Percentiles rank a stretch among this genome's conserved stretches.
These are phyloP conservation scores for Coemansia sp. DNA, from an alignment of 192 early-diverging fungal genomes.

Conservation along the genomic window DNA sequence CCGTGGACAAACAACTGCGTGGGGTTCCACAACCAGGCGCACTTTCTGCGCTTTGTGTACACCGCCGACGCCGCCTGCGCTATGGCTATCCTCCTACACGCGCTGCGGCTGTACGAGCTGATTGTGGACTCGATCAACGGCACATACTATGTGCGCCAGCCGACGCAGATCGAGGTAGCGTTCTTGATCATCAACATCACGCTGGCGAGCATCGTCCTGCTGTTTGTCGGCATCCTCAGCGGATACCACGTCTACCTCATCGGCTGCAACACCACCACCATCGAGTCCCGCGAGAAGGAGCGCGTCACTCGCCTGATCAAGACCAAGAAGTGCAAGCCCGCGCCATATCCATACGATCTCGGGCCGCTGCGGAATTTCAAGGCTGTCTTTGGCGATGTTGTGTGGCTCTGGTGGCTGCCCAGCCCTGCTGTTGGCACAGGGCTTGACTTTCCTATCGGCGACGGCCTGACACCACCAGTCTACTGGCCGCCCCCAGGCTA, in stretches of 20 bases:
- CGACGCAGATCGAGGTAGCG: constrained; percentile 63
- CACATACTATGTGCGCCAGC: constrained; percentile 60
- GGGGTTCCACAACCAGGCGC: constrained; percentile 73
- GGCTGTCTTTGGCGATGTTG: constrained; percentile 68
- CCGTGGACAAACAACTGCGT: constrained; percentile 90
- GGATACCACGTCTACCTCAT: constrained; percentile 54
- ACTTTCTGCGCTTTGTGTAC: constrained; percentile 69
- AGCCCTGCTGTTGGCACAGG: constrained; percentile 63
- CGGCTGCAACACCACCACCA: constrained; percentile 51
- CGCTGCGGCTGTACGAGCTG: constrained; percentile 71
- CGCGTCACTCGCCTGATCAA: constrained; percentile 47
- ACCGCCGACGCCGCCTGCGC: constrained; percentile 68
- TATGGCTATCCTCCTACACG: constrained; percentile 71
- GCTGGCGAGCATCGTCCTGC: constrained; percentile 48
- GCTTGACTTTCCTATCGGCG: constrained; percentile 60
- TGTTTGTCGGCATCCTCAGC: constrained; percentile 49
- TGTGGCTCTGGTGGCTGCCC: constrained; percentile 79
- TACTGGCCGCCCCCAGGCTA: constrained; percentile 80
- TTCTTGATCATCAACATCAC: constrained; percentile 76
- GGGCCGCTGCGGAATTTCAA: constrained; percentile 73
- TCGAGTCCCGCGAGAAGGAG: constrained; percentile 53
- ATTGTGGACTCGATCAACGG: constrained; percentile 47
- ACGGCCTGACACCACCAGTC: constrained; percentile 45
- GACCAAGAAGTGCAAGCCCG: constrained; percentile 53
- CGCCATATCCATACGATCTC: constrained; percentile 85